phyloP scores from a whole-genome alignment of 2,329 filamentous ascomycete genomes.

The Xylaria polymorpha region DNA sequence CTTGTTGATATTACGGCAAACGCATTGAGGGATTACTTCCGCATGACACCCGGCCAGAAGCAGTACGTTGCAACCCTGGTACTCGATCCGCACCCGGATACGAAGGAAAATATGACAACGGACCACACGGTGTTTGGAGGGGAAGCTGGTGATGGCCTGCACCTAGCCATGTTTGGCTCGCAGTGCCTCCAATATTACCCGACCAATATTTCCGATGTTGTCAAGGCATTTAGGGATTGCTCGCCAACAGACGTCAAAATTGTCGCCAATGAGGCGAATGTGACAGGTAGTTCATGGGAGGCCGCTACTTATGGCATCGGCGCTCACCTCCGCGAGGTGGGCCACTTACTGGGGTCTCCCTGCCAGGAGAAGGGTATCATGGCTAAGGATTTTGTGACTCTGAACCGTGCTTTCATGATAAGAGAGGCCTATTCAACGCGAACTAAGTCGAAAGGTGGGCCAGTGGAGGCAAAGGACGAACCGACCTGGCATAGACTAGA shows the following conservation, averaged over 20 bases:
- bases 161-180: slow-evolving; percentile 91
- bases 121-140: slow-evolving; percentile 89
- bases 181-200: slow-evolving; percentile 94
- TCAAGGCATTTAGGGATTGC: slow-evolving; percentile 88
- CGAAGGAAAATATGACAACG: slow-evolving; percentile 72
- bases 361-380: slow-evolving; percentile 93
- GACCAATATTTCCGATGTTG: slow-evolving; percentile 86
- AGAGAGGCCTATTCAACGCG: slow-evolving; percentile 88
- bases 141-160: slow-evolving; percentile 75
- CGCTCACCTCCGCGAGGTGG: slow-evolving; percentile 90
- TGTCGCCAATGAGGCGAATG: slow-evolving; percentile 87
- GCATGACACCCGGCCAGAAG: slow-evolving; percentile 78
- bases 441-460: slow-evolving; percentile 83
- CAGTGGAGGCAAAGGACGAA: slow-evolving; percentile 82
- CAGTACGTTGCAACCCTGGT: slow-evolving; percentile 89
- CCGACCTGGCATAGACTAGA: slow-evolving; percentile 93
- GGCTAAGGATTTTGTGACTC: slow-evolving; percentile 84
- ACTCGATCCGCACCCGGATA: slow-evolving; percentile 91
- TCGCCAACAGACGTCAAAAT: slow-evolving; percentile 84
- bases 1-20: slow-evolving; percentile 82
- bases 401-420: slow-evolving; percentile 85
- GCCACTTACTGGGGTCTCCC: slow-evolving; percentile 89
- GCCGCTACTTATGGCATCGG: slow-evolving; percentile 95
- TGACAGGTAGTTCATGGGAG: slow-evolving; percentile 93
- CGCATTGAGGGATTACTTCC: slow-evolving; percentile 82